Conservation (phyloP, 371 early-diverging fungal genomes). For the Mucor racemosus region DNA sequence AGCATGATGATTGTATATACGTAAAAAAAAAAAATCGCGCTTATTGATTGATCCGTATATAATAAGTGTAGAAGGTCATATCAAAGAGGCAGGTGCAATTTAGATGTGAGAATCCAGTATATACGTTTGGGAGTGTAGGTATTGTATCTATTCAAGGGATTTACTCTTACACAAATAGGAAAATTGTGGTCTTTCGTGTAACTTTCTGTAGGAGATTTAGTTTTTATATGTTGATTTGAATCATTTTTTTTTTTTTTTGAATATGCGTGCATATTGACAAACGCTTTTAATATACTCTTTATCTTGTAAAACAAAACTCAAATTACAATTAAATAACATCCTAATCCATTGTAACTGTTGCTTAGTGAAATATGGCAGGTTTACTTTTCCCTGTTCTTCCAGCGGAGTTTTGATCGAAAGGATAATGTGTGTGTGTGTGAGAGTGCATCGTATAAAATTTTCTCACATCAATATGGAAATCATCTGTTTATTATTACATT, state of each 20-base stretch:
- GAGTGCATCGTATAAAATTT: neutral
- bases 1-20: neutral
- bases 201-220: neutral
- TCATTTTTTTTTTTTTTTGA: too few species aligned
- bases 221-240: too few species aligned
- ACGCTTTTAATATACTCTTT: too few species aligned
- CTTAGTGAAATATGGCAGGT: neutral
- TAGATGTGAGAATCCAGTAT: too few species aligned
- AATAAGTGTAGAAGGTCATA: too few species aligned
- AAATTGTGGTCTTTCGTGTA: neutral
- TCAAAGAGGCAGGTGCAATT: too few species aligned
- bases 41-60: too few species aligned
- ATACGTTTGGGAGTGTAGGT: neutral
- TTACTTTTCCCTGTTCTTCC: neutral
- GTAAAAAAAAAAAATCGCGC: too few species aligned
- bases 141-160: neutral
- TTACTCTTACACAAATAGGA: neutral
- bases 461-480: constrained; percentile 3
- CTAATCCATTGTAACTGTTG: neutral
- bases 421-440: neutral
- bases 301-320: neutral
- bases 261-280: too few species aligned
- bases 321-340: neutral
- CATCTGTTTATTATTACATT: constrained; percentile 1
- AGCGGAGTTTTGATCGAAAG: neutral